A percentile compares a stretch with the other conserved stretches of the same genome.
These are phyloP conservation scores for Zygoascus sp. DNA, from an alignment of 1,139 yeast species.

Conservation along the genomic window DNA sequence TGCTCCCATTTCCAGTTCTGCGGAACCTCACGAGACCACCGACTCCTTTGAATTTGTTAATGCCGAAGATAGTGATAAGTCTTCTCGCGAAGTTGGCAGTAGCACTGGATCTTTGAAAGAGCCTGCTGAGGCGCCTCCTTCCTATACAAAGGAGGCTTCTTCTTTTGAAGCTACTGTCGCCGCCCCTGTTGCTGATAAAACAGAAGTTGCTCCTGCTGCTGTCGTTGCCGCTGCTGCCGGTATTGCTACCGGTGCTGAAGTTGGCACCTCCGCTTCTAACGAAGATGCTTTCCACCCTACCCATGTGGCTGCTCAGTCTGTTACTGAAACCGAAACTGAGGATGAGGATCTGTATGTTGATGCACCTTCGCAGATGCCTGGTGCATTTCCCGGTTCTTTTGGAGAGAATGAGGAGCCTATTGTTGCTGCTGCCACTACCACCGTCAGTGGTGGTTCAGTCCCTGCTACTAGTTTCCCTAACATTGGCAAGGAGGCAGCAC, in stretches of 20 bases:
- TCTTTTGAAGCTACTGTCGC: slow-evolving; percentile 12
- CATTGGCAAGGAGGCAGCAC: too few species aligned
- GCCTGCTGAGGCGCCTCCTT: not conserved
- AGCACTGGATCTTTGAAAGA: not conserved
- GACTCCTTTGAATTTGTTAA: slow-evolving; percentile 35
- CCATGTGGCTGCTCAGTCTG: not conserved
- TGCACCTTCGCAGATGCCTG: slow-evolving; percentile 14
- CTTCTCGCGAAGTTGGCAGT: slow-evolving; percentile 19
- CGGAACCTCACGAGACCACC: slow-evolving; percentile 42
- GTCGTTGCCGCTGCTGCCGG: slow-evolving; percentile 14
- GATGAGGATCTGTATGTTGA: slow-evolving; percentile 13
- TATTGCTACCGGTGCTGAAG: slow-evolving; percentile 3
- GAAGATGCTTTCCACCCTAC: not conserved
- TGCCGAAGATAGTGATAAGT: slow-evolving; percentile 27
- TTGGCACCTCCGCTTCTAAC: not conserved
- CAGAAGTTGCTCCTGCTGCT: slow-evolving; percentile 2
- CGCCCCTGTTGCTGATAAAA: not conserved
- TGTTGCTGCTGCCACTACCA: not conserved
- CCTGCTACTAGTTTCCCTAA: not conserved
- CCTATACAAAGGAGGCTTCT: not conserved
- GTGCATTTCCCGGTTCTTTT: slow-evolving; percentile 27
- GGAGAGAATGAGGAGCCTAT: slow-evolving; percentile 34
- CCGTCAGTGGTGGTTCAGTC: not conserved
- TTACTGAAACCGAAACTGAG: slow-evolving; percentile 13
- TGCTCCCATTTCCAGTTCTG: slow-evolving; percentile 15